These are phyloP conservation scores for Sarocladium strictum DNA, from an alignment of 2,329 filamentous ascomycete species.

Conservation along the genomic window DNA sequence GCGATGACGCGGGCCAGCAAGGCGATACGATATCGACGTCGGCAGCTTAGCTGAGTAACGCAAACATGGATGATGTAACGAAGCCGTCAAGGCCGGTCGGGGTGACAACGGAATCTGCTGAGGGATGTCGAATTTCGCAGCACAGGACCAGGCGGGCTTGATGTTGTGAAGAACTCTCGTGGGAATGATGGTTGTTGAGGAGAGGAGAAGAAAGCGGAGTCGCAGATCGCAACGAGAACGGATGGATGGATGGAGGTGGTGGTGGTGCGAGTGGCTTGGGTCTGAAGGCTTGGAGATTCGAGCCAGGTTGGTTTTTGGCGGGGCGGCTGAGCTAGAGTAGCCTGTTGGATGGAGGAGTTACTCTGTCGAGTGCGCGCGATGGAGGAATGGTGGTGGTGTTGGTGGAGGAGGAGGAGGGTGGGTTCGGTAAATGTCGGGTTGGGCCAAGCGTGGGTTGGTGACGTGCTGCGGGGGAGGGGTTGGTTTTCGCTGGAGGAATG, in stretches of 20 bases:
- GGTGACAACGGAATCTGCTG: neutral
- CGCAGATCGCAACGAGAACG: neutral
- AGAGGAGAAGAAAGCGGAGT: neutral
- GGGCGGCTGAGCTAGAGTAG: neutral
- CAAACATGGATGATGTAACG: neutral
- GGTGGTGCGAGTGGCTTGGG: constrained; percentile 6
- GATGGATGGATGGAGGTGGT: neutral
- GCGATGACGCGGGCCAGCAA: neutral
- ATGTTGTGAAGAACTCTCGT: neutral
- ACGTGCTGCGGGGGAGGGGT: constrained; percentile 8
- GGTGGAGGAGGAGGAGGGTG: no score
- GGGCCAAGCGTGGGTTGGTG: neutral
- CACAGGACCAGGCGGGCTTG: neutral
- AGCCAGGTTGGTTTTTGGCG: constrained; percentile 6
- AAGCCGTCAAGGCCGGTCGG: neutral
- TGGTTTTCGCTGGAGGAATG: neutral
- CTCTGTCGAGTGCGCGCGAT: neutral
- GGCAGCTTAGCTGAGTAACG: neutral
- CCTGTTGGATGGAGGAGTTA: neutral
- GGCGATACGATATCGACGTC: neutral
- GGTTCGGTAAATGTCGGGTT: constrained; percentile 7
- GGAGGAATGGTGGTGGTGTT: neutral
- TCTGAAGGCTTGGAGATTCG: constrained; percentile 6
- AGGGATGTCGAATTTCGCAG: neutral
- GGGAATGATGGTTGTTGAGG: neutral